Base-by-base conservation (phyloP, 352 stramenopile species). In the Phytopythium delawarense region DNA sequence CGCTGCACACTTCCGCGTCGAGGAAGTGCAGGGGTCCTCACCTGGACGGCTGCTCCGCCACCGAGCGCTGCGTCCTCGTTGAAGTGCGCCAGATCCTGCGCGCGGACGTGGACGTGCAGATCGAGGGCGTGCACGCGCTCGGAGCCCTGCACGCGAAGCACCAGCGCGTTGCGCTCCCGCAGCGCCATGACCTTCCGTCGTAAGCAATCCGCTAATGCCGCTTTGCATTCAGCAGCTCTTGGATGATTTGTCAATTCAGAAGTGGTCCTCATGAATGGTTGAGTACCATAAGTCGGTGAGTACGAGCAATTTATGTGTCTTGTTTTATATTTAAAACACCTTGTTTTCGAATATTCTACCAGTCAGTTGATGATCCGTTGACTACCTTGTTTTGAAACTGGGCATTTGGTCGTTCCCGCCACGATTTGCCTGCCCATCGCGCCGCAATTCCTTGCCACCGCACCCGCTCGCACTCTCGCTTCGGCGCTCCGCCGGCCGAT, bases 81-180 rank as follows among this genome's bases (percentile, higher is more conserved):
- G 45, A 92, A 92, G 48, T 83, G 64, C 46, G 35, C 32, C 11
- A 92, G 63, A 61, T 92, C 80, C 42, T 84, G 74, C 58, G 79
- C 74, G 32, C 80, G 72, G 30, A 87, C 32, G 62, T 89, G 76
- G 15, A 87, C 75, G 48, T 81, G 71, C 49, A 92, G 69, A 30
- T 78, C 73, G 15, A 92, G 30, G 40, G 70, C 76, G 58, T 92
- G 80, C 49, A 67, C 71, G 39, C 75, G 77, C 66, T 87, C 80
- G 12, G 69, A 65, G 32, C 62, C 66, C 28, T 71, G 69, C 16
- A 75, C 73, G 35, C 74, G 75, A 20, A 90, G 60, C 57, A 84
- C 69, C 48, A 89, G 85, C 32, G 80, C 78, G 62, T 89, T 92
- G 32, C 80, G 80, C 62, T 76, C 77, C 28, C 79, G 78, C 50